Base-by-base conservation (phyloP, 257 asterid genomes). In the Misopates orontium region DNA sequence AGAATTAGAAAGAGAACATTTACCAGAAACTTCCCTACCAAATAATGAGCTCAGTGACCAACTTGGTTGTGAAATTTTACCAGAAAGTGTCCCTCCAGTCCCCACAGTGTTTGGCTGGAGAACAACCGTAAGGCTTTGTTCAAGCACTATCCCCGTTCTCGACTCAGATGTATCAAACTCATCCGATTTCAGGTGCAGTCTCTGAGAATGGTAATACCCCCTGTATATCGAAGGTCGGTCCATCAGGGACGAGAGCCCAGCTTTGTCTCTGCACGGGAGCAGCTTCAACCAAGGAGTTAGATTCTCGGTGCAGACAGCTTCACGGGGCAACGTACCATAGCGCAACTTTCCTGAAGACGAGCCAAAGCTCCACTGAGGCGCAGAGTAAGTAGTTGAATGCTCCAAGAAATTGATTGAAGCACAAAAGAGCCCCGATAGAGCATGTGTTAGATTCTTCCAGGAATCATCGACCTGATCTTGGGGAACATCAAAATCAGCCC, bases 261-360 rank as follows among this genome's bases (percentile, higher is more conserved):
- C 93, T 83, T 88, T 94, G 76, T 90, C 99, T 64, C 98, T 82
- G 74, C 99, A 94, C 0, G 99, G 99, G 82, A 90, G 99, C 83
- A 94, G 69, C 85, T 94, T 94, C 82, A 94, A 79, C 99, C 99
- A 94, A 5, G 99, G 99, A 50, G 99, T 94, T 65, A 94, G 95
- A 77, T 94, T 94, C 78, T 94, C 98, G 28, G 99, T 94, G 86
- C 99, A 94, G 72, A 94, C 99, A 68, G 99, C 97, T 77, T 94
- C 99, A 61, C 96, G 99, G 71, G 98, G 99, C 81, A 94, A 80
- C 52, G 96, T 85, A 52, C 99, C 99, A 19, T 88, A 94, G 32
- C 89, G 88, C 39, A 90, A 77, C 51, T 84, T 82, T 36, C 93
- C 89, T 4, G 87, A 78, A 69, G 75, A 53, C 22, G 96, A 78